phyloP scores from a whole-genome alignment of 2,329 filamentous ascomycete species.

The Cylindrodendrum hubeiense region DNA sequence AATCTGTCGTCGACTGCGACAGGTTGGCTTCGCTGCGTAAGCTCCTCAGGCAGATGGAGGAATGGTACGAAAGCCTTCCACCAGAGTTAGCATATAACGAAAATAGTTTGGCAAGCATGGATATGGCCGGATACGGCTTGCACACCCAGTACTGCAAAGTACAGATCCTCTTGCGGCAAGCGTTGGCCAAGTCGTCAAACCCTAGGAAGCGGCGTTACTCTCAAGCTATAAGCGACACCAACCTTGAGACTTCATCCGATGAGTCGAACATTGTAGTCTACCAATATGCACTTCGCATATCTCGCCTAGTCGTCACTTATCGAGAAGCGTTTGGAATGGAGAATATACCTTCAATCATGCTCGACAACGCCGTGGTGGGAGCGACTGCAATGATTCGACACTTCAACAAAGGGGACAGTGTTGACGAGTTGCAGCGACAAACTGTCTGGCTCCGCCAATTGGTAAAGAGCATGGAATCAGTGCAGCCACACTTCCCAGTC shows the following conservation, averaged over 20 bases:
- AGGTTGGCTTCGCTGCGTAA: slow-evolving; percentile 4
- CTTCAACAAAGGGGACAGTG: background rate
- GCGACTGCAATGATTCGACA: slow-evolving; percentile 21
- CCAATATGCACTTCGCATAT: slow-evolving; percentile 23
- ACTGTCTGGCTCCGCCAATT: slow-evolving; percentile 24
- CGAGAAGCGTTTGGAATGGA: slow-evolving; percentile 28
- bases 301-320: slow-evolving; percentile 26
- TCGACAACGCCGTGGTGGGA: slow-evolving; percentile 26
- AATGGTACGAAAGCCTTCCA: slow-evolving; percentile 28
- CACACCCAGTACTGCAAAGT: slow-evolving; percentile 28
- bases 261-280: slow-evolving; percentile 3
- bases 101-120: slow-evolving; percentile 13
- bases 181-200: background rate
- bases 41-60: slow-evolving; percentile 12
- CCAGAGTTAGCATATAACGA: slow-evolving; percentile 20
- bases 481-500: slow-evolving; percentile 26
- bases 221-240: background rate
- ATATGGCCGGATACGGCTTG: slow-evolving; percentile 22
- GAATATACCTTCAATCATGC: slow-evolving; percentile 30
- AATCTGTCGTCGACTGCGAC: slow-evolving; percentile 1
- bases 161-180: slow-evolving; percentile 22
- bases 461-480: slow-evolving; percentile 19
- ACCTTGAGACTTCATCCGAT: background rate
- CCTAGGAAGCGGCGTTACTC: slow-evolving; percentile 13
- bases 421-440: background rate